phyloP scores from a whole-genome alignment of 768 basidiomycete species.

The Dioszegia hungarica region DNA sequence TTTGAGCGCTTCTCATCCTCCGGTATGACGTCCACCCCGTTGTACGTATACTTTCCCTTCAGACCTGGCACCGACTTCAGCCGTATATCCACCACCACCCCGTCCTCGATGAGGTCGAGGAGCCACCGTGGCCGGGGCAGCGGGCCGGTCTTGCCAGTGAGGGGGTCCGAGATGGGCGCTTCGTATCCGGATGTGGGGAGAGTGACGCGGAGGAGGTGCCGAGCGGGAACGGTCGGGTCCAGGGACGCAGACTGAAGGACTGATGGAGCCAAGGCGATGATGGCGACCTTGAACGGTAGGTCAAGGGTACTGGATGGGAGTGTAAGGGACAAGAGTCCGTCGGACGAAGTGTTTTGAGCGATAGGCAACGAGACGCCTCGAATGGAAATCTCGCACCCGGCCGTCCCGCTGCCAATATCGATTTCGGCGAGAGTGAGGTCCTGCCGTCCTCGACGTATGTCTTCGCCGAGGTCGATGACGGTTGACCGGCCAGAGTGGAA shows the following conservation, averaged over 20 bases:
- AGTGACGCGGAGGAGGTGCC: conserved; percentile 71
- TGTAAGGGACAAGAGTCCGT: conserved; percentile 24
- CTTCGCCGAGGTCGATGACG: conserved; percentile 50
- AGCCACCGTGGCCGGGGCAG: conserved; percentile 63
- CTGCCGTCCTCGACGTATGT: conserved; percentile 50
- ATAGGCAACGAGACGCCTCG: conserved; percentile 37
- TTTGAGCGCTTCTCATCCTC: conserved; percentile 49
- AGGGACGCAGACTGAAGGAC: conserved; percentile 63
- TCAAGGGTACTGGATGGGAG: conserved; percentile 16
- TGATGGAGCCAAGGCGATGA: conserved; percentile 76
- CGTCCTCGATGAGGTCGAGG: conserved; percentile 56
- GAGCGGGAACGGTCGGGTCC: conserved; percentile 53
- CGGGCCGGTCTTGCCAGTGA: conserved; percentile 58
- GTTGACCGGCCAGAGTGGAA: conserved; percentile 46
- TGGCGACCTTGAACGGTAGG: conserved; percentile 52
- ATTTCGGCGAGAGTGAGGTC: conserved; percentile 71
- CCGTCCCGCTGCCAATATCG: conserved; percentile 20
- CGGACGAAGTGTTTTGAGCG: conserved; percentile 55
- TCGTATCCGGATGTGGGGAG: conserved; percentile 77
- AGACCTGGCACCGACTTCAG: conserved; percentile 44
- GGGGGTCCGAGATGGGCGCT: conserved; percentile 71
- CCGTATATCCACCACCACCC: conserved; percentile 58
- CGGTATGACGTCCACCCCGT: conserved; percentile 22
- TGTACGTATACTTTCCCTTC: conserved; percentile 19
- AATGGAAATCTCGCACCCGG: conserved; percentile 50